phyloP scores from a whole-genome alignment of 2,329 filamentous ascomycete genomes.

The Trichoderma koningii region DNA sequence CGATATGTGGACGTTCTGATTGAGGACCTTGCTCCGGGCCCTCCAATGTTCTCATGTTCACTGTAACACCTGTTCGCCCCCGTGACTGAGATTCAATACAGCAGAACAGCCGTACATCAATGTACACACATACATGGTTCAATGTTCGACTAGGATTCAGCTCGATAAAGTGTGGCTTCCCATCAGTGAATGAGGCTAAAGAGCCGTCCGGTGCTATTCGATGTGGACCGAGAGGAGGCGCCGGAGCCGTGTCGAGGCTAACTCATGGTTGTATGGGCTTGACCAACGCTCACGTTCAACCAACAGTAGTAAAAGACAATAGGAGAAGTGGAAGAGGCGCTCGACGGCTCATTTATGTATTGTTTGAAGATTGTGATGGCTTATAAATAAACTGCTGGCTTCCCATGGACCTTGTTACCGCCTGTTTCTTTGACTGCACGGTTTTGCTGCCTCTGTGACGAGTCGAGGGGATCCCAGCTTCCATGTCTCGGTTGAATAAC shows the following conservation, averaged over 20 bases:
- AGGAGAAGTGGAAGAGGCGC: neutral
- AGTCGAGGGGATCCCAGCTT: too few species aligned
- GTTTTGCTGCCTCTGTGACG: too few species aligned
- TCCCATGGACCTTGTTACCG: too few species aligned
- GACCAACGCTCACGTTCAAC: neutral
- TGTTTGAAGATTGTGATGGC: too few species aligned
- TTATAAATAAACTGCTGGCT: too few species aligned
- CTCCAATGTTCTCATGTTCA: neutral
- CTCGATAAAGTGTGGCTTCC: neutral
- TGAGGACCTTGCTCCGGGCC: neutral
- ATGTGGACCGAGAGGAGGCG: slow-evolving; percentile 4
- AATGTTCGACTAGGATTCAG: neutral
- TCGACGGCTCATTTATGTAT: too few species aligned
- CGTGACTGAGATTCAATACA: neutral
- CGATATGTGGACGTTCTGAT: neutral
- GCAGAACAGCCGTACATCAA: neutral
- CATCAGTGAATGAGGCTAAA: neutral
- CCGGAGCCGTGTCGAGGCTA: neutral
- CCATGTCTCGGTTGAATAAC: too few species aligned
- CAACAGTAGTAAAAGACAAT: neutral
- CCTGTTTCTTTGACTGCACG: too few species aligned
- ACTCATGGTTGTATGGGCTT: neutral
- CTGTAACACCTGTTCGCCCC: neutral
- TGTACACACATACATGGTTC: too few species aligned
- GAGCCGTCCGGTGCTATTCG: too few species aligned